Conservation (phyloP, 305 asterid species). For the Fraxinus albicans region DNA sequence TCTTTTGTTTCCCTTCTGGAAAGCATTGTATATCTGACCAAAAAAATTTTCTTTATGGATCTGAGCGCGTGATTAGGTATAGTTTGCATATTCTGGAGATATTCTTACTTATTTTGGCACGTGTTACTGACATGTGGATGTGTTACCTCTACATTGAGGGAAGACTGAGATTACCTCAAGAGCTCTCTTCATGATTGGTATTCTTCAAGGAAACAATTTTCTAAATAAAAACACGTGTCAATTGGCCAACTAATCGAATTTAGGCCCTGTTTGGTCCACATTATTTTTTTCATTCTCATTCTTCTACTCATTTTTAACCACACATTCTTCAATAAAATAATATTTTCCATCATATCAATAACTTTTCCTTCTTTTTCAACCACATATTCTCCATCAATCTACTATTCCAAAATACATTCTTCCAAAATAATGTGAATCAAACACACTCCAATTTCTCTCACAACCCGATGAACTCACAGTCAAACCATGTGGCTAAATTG, state of each 20-base stretch:
- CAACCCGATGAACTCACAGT: no score
- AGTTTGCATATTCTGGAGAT: conserved; percentile 8
- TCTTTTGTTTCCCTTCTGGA: conserved; percentile 16
- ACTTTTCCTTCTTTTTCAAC: no score
- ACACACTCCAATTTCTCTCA: no score
- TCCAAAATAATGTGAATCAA: no score
- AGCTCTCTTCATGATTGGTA: not conserved
- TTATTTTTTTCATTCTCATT: no score
- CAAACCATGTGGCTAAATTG: no score
- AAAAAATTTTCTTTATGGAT: conserved; percentile 11
- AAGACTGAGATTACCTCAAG: not conserved
- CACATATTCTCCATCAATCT: no score
- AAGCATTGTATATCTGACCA: conserved; percentile 12
- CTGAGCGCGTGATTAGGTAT: not conserved
- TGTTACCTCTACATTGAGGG: not conserved
- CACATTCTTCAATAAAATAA: no score
- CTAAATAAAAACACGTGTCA: not conserved
- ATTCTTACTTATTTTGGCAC: not conserved
- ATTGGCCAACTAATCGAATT: not conserved
- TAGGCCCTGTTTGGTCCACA: no score
- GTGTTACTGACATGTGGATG: conserved; percentile 10
- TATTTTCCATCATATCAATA: no score
- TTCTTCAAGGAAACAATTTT: not conserved
- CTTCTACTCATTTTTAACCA: no score
- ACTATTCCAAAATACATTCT: no score